Conservation (phyloP, 2,329 filamentous ascomycete genomes). For the Rhinocladiella similis region DNA sequence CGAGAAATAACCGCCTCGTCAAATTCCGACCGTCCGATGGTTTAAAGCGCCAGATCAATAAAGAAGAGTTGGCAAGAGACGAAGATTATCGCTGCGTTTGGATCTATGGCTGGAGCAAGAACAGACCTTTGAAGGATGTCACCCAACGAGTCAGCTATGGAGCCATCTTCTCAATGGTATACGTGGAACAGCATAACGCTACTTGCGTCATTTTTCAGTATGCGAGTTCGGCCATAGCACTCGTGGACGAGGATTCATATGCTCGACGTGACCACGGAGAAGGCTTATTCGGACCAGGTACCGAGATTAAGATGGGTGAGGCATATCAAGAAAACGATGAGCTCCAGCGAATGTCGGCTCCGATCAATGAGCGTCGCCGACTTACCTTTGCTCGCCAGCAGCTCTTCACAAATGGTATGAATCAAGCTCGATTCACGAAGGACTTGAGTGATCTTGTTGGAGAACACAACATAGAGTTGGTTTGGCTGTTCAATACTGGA, state of each 20-base stretch:
- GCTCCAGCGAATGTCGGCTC: constrained; percentile 37
- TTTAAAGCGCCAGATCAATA: constrained; percentile 24
- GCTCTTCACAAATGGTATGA: constrained; percentile 38
- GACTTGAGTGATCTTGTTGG: constrained; percentile 38
- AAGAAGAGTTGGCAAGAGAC: constrained; percentile 13
- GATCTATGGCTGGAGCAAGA: constrained; percentile 27
- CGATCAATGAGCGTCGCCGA: constrained; percentile 40
- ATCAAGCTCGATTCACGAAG: constrained; percentile 36
- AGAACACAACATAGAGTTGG: constrained; percentile 39
- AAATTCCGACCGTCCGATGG: constrained; percentile 29
- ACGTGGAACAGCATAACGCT: constrained; percentile 33
- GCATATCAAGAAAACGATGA: constrained; percentile 38
- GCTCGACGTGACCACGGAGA: constrained; percentile 32
- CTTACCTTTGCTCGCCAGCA: constrained; percentile 42
- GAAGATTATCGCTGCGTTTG: constrained; percentile 29
- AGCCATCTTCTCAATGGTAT: constrained; percentile 40
- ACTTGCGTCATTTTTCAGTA: constrained; percentile 42
- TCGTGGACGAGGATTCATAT: constrained; percentile 36
- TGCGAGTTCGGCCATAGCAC: constrained; percentile 36
- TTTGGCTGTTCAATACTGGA: constrained; percentile 45
- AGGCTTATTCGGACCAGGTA: constrained; percentile 37
- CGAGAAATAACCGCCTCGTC: constrained; percentile 27
- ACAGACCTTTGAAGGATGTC: constrained; percentile 27
- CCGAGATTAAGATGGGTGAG: constrained; percentile 33
- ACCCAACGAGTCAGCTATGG: constrained; percentile 41